Conservation (phyloP, 371 early-diverging fungal genomes). For the Mortierella sp. region DNA sequence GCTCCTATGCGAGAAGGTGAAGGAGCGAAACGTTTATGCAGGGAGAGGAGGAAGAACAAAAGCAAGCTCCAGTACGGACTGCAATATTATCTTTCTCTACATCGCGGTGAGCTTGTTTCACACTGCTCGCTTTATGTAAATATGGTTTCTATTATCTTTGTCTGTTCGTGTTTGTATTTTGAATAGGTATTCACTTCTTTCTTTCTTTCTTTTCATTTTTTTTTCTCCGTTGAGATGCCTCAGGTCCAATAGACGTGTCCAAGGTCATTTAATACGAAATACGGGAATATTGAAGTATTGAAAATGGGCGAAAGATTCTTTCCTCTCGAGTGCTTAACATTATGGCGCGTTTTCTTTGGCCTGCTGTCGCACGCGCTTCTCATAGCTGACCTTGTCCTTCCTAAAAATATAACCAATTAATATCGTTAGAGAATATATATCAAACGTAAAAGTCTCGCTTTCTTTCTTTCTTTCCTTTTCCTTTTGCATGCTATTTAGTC, state of each 20-base stretch:
- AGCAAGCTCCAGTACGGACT: neutral
- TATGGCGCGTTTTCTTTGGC: conserved; percentile 66
- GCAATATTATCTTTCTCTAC: neutral
- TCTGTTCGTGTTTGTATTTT: neutral
- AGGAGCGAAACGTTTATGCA: too few species aligned
- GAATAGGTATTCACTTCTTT: neutral
- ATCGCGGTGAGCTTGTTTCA: neutral
- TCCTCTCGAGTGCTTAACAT: neutral
- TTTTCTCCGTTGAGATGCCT: neutral
- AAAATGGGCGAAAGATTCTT: neutral
- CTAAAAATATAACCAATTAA: conserved; percentile 35
- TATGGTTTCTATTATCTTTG: neutral
- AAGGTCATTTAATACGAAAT: neutral
- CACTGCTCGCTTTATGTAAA: too few species aligned
- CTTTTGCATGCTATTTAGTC: neutral
- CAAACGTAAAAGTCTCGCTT: too few species aligned
- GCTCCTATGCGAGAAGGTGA: too few species aligned
- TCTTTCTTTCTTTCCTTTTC: neutral
- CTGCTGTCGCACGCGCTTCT: conserved; percentile 82
- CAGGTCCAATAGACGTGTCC: neutral
- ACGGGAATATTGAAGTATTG: neutral
- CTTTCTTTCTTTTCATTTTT: neutral
- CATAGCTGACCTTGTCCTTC: conserved; percentile 78
- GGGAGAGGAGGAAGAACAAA: neutral
- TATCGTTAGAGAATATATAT: neutral